A percentile compares a stretch with the other conserved stretches of the same genome.
Conservation (phyloP, 2,329 filamentous ascomycete genomes). For the Epichloe glyceriae region DNA sequence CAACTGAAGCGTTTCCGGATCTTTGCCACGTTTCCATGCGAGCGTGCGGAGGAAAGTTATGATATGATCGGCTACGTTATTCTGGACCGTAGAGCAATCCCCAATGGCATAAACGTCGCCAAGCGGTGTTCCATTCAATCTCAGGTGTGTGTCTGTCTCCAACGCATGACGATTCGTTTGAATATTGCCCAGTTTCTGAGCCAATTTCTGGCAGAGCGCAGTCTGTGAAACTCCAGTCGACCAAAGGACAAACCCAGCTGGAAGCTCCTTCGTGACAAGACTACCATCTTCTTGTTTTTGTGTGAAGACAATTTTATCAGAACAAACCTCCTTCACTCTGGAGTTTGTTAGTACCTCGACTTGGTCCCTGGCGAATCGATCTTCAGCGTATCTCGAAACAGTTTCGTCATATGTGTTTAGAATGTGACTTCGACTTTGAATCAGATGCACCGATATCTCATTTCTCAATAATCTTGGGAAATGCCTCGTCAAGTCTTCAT, state of each 20-base stretch:
- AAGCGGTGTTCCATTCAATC: conserved; percentile 74
- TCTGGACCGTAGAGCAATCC: conserved; percentile 92
- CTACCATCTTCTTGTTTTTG: conserved; percentile 66
- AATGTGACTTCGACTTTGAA: conserved; percentile 89
- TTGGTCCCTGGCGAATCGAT: conserved; percentile 79
- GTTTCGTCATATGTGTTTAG: conserved; percentile 97
- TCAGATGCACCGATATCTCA: conserved; percentile 93
- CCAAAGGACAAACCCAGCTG: conserved; percentile 94
- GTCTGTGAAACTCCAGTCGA: conserved; percentile 90
- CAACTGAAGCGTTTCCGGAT: conserved; percentile 78
- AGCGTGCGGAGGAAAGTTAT: conserved; percentile 78
- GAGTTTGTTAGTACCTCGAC: conserved; percentile 89
- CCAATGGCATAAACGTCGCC: conserved; percentile 95
- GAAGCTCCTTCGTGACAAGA: conserved; percentile 77
- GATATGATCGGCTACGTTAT: conserved; percentile 88
- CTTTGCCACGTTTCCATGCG: conserved; percentile 82
- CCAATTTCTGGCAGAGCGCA: conserved; percentile 62
- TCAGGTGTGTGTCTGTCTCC: conserved; percentile 88
- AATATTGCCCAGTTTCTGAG: conserved; percentile 57
- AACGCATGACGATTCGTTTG: conserved; percentile 87
- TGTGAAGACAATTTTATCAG: conserved; percentile 78
- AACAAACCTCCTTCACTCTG: conserved; percentile 75
- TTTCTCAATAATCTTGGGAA: conserved; percentile 90
- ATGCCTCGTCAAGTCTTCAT: conserved; percentile 74
- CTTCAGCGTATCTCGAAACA: conserved; percentile 82